Percentiles rank a stretch among this genome's conserved stretches.
These are phyloP conservation scores for Boletus vermiculosoides DNA, from an alignment of 768 basidiomycete genomes.

Conservation along the genomic window DNA sequence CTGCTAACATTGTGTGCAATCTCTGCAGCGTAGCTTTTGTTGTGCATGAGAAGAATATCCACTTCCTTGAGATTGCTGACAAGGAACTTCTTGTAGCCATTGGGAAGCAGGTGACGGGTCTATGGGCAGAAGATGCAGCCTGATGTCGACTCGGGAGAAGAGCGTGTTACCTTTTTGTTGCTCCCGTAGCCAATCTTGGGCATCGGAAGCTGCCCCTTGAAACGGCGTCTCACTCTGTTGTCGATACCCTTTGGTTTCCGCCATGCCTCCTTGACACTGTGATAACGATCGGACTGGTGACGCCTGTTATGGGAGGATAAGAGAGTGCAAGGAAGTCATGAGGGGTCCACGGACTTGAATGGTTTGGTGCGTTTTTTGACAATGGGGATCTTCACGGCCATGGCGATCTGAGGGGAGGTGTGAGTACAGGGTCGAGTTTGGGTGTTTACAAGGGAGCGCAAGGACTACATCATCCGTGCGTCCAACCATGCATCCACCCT, in stretches of 20 bases:
- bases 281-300: slow-evolving; percentile 98
- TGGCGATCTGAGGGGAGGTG: slow-evolving; percentile 31
- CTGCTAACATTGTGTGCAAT: slow-evolving; percentile 96
- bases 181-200: slow-evolving; percentile 86
- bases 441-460: not conserved
- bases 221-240: slow-evolving; percentile 92
- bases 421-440: slow-evolving; percentile 15
- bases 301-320: slow-evolving; percentile 55
- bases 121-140: slow-evolving; percentile 25
- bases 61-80: slow-evolving; percentile 93
- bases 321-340: slow-evolving; percentile 4
- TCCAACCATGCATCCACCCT: slow-evolving; percentile 25
- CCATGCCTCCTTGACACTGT: slow-evolving; percentile 97
- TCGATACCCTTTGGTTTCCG: slow-evolving; percentile 99
- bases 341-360: slow-evolving; percentile 79
- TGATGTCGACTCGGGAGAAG: not conserved
- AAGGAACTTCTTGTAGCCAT: slow-evolving; percentile 93
- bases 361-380: slow-evolving; percentile 96
- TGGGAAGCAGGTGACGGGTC: slow-evolving; percentile 95
- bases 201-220: slow-evolving; percentile 96
- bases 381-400: slow-evolving; percentile 60
- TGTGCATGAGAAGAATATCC: slow-evolving; percentile 97
- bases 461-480: slow-evolving; percentile 21
- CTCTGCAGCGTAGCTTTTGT: slow-evolving; percentile 92
- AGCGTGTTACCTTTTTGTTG: slow-evolving; percentile 68